A percentile compares a stretch with the other conserved stretches of the same genome.
These are phyloP conservation scores for Emydomyces testavorans DNA, from an alignment of 2,329 filamentous ascomycete genomes.

Conservation along the genomic window DNA sequence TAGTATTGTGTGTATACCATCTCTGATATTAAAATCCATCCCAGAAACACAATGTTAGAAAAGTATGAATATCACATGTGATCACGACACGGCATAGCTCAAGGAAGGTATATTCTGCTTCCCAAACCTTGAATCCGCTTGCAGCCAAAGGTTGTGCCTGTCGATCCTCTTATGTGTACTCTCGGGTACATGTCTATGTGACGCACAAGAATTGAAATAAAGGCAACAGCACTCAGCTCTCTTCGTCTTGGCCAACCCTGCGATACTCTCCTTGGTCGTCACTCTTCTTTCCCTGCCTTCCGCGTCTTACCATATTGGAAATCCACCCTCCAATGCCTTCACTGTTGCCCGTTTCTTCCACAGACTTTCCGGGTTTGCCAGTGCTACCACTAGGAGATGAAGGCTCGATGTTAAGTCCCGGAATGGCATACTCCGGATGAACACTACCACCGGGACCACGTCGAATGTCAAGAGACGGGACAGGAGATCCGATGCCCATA, in stretches of 20 bases:
- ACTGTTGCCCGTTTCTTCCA: constrained; percentile 26
- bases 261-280: constrained; percentile 33
- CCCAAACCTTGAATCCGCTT: background rate
- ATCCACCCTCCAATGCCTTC: constrained; percentile 61
- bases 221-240: constrained; percentile 13
- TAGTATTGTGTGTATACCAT: constrained; percentile 10
- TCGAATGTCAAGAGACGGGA: constrained; percentile 63
- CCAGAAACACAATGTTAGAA: background rate
- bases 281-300: constrained; percentile 29
- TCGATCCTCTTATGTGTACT: background rate
- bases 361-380: constrained; percentile 30
- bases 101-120: background rate
- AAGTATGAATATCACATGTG: background rate
- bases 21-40: constrained; percentile 2
- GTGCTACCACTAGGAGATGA: constrained; percentile 42
- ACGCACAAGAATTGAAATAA: background rate
- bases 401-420: constrained; percentile 69
- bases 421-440: constrained; percentile 59
- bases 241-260: constrained; percentile 38
- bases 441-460: constrained; percentile 27
- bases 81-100: background rate
- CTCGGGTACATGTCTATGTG: background rate
- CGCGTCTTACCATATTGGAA: constrained; percentile 50
- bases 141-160: background rate
- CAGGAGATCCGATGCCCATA: constrained; percentile 64